These are phyloP conservation scores for Vararia minispora DNA, from an alignment of 768 basidiomycete genomes.

Conservation along the genomic window DNA sequence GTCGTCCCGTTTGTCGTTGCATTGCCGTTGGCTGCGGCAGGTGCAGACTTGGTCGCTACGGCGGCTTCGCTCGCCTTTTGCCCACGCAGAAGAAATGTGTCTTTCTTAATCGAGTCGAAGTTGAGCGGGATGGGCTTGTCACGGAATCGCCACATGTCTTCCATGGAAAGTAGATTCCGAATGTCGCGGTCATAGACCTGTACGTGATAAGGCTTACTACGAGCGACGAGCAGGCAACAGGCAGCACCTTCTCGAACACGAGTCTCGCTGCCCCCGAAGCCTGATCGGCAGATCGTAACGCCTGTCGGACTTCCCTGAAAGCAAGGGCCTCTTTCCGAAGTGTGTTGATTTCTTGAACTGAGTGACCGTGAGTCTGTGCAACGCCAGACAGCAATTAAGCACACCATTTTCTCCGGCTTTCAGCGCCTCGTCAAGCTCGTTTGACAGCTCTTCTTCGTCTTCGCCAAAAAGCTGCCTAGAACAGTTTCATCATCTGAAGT, in stretches of 20 bases:
- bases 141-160: conserved; percentile 93
- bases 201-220: not conserved
- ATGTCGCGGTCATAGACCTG: conserved; percentile 89
- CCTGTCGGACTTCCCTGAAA: conserved; percentile 69
- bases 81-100: conserved; percentile 38
- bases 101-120: conserved; percentile 63
- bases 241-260: conserved; percentile 74
- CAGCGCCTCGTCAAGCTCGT: conserved; percentile 86
- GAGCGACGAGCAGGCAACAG: not conserved
- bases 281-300: conserved; percentile 36
- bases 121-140: conserved; percentile 80
- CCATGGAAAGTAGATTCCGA: conserved; percentile 79
- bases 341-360: conserved; percentile 85
- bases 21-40: conserved; percentile 13
- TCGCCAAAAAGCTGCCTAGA: conserved; percentile 88
- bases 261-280: conserved; percentile 45
- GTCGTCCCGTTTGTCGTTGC: conserved; percentile 13
- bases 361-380: not conserved
- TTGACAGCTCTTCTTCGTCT: conserved; percentile 70
- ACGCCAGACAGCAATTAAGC: conserved; percentile 10
- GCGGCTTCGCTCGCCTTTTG: conserved; percentile 6
- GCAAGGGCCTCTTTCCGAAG: conserved; percentile 84
- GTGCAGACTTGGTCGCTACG: conserved; percentile 17
- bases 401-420: conserved; percentile 89
- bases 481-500: not conserved